Evolutionary conservation across 768 basidiomycete genomes (phyloP).

Genomic region (Pulveroboletus sp.): DNA sequence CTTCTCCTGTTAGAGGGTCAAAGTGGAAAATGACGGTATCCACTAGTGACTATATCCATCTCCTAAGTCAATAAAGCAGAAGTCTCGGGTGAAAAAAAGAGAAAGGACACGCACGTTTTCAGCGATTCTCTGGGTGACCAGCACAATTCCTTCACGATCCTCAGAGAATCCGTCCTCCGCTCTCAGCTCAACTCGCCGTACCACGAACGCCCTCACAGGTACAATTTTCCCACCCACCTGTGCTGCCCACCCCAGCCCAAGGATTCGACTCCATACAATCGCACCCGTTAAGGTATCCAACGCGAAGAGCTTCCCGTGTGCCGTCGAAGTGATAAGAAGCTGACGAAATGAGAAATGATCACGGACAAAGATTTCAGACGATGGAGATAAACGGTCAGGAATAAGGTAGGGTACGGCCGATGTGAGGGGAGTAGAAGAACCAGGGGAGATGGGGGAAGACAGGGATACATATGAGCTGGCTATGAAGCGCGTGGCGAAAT

Average conservation of each 20-base stretch:
- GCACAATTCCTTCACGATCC: constrained; percentile 46
- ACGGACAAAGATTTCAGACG: constrained; percentile 44
- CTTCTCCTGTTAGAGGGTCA: constrained; percentile 75
- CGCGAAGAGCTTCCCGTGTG: constrained; percentile 72
- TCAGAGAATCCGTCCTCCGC: constrained; percentile 1
- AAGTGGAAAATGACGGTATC: constrained; percentile 77
- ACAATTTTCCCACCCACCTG: constrained; percentile 50
- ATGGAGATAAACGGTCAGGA: constrained; percentile 24
- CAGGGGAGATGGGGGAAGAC: constrained; percentile 29
- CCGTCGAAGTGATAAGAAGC: constrained; percentile 67
- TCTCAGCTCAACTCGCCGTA: constrained; percentile 32
- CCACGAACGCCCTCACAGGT: constrained; percentile 59
- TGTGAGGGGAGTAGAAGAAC: neutral
- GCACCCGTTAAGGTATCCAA: constrained; percentile 76
- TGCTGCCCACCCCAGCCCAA: constrained; percentile 68
- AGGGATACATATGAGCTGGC: constrained; percentile 61
- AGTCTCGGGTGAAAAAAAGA: neutral
- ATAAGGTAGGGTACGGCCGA: constrained; percentile 17
- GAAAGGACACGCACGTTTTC: constrained; percentile 47
- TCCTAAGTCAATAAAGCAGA: constrained; percentile 6
- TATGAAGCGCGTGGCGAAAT: constrained; percentile 67
- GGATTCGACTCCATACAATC: constrained; percentile 73
- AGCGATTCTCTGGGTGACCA: constrained; percentile 58
- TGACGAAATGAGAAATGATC: constrained; percentile 88
- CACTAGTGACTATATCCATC: constrained; percentile 44